A percentile compares a stretch with the other conserved stretches of the same genome.
Conservation (phyloP, 768 basidiomycete genomes). For the Austroboletus festivus region DNA sequence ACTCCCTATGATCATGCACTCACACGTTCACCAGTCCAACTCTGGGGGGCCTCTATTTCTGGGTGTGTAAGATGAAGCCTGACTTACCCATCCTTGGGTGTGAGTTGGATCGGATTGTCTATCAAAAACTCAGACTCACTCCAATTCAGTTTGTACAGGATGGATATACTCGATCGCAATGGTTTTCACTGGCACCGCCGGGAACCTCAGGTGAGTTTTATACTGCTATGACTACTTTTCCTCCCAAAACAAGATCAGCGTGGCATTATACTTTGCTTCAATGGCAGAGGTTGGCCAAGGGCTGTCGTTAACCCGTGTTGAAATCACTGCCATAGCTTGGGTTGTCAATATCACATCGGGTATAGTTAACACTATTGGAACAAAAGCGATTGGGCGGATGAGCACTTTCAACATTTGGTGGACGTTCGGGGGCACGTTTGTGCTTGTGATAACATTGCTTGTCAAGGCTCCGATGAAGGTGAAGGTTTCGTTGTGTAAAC, state of each 20-base stretch:
- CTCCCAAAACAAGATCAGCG: slow-evolving; percentile 26
- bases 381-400: slow-evolving; percentile 54
- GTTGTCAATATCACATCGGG: slow-evolving; percentile 54
- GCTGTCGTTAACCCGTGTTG: slow-evolving; percentile 42
- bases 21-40: slow-evolving; percentile 39
- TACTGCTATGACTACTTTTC: neutral
- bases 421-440: slow-evolving; percentile 57
- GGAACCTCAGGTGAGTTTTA: slow-evolving; percentile 45
- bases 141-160: slow-evolving; percentile 41
- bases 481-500: neutral
- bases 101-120: slow-evolving; percentile 24
- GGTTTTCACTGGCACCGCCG: slow-evolving; percentile 58
- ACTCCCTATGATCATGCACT: neutral
- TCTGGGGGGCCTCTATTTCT: slow-evolving; percentile 60
- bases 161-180: slow-evolving; percentile 62
- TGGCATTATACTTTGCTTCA: slow-evolving; percentile 54
- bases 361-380: slow-evolving; percentile 53
- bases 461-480: slow-evolving; percentile 56
- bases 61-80: slow-evolving; percentile 62
- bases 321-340: slow-evolving; percentile 55
- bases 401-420: slow-evolving; percentile 58
- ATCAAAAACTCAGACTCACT: neutral
- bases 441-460: slow-evolving; percentile 54
- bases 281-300: slow-evolving; percentile 48
- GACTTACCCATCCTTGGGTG: slow-evolving; percentile 51